Percentiles rank a stretch among this genome's conserved stretches.
phyloP scores from a whole-genome alignment of 2,329 filamentous ascomycete genomes.

The Lachnellula hyalina region DNA sequence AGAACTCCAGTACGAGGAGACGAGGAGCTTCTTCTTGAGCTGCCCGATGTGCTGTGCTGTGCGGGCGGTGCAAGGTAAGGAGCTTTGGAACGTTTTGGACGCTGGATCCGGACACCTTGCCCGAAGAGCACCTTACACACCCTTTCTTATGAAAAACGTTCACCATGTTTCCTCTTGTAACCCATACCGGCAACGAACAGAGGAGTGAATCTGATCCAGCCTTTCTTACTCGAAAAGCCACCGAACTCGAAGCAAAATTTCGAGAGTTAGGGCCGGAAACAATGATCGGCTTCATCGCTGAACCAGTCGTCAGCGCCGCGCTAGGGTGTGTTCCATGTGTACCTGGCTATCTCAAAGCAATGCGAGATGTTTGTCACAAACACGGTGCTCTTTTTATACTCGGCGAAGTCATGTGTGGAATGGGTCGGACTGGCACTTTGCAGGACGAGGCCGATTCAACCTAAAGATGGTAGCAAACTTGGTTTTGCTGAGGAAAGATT shows the following conservation, averaged over 20 bases:
- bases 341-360: too few species aligned
- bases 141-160: conserved; percentile 40
- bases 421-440: background rate
- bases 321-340: conserved; percentile 48
- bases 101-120: too few species aligned
- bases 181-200: conserved; percentile 50
- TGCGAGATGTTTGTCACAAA: too few species aligned
- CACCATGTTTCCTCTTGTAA: conserved; percentile 58
- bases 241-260: conserved; percentile 60
- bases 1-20: background rate
- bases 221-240: conserved; percentile 52
- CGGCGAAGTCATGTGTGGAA: background rate
- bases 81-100: too few species aligned
- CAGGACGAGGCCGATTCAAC: too few species aligned
- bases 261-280: conserved; percentile 52
- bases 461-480: too few species aligned
- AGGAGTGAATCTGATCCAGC: conserved; percentile 45
- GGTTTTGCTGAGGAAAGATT: too few species aligned
- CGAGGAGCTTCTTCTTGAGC: conserved; percentile 9
- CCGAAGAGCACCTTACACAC: conserved; percentile 52
- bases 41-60: conserved; percentile 5
- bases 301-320: conserved; percentile 63
- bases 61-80: background rate
- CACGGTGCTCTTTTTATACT: too few species aligned
- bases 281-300: conserved; percentile 61